These are phyloP conservation scores for Globisporangium paroecandrum DNA, from an alignment of 352 stramenopile species.

Conservation along the genomic window DNA sequence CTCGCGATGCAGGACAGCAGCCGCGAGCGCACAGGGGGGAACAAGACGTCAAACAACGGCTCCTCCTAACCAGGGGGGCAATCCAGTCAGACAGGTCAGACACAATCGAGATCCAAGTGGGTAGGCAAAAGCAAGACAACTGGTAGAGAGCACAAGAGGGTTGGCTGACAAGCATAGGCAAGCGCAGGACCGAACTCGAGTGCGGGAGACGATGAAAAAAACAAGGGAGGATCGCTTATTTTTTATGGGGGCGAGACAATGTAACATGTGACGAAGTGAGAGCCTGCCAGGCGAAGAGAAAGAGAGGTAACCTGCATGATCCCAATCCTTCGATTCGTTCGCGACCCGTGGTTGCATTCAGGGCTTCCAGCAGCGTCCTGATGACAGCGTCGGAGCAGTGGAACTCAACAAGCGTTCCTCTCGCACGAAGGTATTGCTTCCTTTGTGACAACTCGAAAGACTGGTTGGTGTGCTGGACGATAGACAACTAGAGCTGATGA, in stretches of 20 bases:
- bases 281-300: neutral
- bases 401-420: neutral
- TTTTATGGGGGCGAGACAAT: neutral
- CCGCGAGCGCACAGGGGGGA: neutral
- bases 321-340: neutral
- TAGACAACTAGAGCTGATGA: neutral
- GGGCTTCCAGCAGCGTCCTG: neutral
- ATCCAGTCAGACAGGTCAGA: neutral
- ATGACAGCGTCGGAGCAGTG: neutral
- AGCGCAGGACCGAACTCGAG: neutral
- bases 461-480: neutral
- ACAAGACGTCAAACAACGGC: slow-evolving; percentile 5
- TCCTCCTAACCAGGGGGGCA: slow-evolving; percentile 4
- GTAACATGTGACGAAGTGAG: neutral
- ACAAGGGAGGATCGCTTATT: neutral
- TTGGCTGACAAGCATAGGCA: neutral
- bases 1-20: slow-evolving; percentile 46
- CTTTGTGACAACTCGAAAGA: neutral
- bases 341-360: neutral
- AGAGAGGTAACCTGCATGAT: neutral
- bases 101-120: neutral
- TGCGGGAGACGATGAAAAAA: neutral
- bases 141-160: neutral
- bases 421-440: neutral
- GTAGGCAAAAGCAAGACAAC: neutral